Evolutionary conservation across 2,329 filamentous ascomycete species (phyloP), one percentile per base, ranked within the genome.

Genomic region (Pseudogymnoascus sp.): DNA sequence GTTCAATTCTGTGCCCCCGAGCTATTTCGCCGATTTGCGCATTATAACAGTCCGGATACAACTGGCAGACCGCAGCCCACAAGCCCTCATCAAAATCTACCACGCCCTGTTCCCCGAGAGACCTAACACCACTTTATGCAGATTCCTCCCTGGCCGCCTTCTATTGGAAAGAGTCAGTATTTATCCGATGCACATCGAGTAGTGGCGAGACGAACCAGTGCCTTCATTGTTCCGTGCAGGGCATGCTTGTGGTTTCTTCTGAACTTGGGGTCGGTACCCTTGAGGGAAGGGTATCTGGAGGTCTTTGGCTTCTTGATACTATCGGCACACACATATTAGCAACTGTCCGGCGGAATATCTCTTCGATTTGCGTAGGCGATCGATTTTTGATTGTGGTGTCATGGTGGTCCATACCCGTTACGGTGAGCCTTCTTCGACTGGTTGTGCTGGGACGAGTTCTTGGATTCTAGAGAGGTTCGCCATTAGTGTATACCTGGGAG

Each of bases 271-370:
- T 99, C 95, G 80, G 91, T 95, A 76, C 95, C 95, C 80, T 97
- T 97, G 77, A 99, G 89, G 74, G 93, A 97, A 71, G 95, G 95
- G 85, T 99, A 99, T 85, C 95, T 88, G 82, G 93, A 88, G 78
- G 95, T 97, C 88, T 96, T 97, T 71, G 95, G 95, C 90, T 97
- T 97, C 90, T 97, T 97, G 88, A 99, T 99, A 84, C 93, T 97
- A 78, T 73, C n/a, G 59, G 21, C 59, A 31, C 34, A 60, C 34
- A 40, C 5, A 38, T 2, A 56, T 60, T 40, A 61, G 62, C 40
- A 50, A 10, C 28, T 56, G 28, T 34, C 16, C 28, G n/a, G 50
- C 28, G 50, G 28, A 56, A 56, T 21, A 18, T 12, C 16, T 6
- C 28, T 34, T 62, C 10, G n/a, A 36, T 56, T 59, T 38, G 21